These are phyloP conservation scores for Tetradesmus lagerheimii DNA, from an alignment of 139 green algal genomes.

Conservation along the genomic window DNA sequence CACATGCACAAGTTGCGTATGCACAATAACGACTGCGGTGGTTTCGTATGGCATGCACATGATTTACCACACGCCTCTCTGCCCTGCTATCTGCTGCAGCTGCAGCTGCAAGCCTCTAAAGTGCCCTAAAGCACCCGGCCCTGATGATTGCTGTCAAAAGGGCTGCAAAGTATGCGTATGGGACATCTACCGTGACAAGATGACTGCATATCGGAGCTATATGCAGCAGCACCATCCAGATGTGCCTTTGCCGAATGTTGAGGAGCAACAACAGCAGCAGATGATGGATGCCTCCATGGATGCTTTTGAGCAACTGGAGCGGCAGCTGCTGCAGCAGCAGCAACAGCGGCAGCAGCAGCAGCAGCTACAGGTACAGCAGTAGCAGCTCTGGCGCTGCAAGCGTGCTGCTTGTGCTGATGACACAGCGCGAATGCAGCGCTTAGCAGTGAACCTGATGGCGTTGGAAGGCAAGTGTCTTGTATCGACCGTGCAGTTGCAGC, in stretches of 20 bases:
- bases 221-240: conserved; percentile 39
- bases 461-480: neutral
- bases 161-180: conserved; percentile 43
- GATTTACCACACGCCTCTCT: neutral
- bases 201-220: neutral
- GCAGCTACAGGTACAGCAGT: neutral
- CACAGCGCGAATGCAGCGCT: neutral
- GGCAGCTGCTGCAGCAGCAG: conserved; percentile 36
- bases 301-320: conserved; percentile 32
- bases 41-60: neutral
- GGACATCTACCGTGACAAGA: conserved; percentile 29
- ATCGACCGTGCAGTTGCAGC: too few relatives aligned
- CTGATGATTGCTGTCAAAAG: conserved; percentile 30
- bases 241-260: neutral
- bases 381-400: neutral
- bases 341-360: neutral
- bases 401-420: neutral
- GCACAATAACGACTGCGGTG: neutral
- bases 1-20: neutral
- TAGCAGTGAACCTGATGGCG: neutral
- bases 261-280: conserved; percentile 29
- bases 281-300: conserved; percentile 34
- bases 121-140: neutral
- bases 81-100: neutral
- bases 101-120: neutral